Evolutionary conservation across 2,329 filamentous ascomycete species (phyloP), one percentile per base, ranked within the genome.

Genomic region (Paraphoma sp.): DNA sequence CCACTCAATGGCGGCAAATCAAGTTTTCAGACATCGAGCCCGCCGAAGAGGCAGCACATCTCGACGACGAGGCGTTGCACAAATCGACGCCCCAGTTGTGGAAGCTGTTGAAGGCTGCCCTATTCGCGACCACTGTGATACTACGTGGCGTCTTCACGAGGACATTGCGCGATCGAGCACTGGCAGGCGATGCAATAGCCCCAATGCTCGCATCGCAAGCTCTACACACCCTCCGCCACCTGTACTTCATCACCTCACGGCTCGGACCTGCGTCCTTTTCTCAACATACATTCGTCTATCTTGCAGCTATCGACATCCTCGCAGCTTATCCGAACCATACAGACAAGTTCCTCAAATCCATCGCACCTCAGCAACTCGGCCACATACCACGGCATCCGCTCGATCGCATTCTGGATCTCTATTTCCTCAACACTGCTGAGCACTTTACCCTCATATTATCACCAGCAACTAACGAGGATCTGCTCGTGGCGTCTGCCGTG

Each of bases 341-440:
- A 4, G 84, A 89, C 57, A 81, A 84, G 17, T 91, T 96, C 65
- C 78, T 96, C 23, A 80, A 82, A 58, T 83, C 85, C 17, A 89
- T 89, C 48, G 82, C 84, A 54, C 86, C 86, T 6, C 75, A 76
- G 42, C 79, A 84, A 55, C 73, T 83, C 16, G 83, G 84, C 41
- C 76, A 81, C 40, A 86, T 90, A 31, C 85, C 89, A 0, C 77
- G 79, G 6, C 85, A 89, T 61, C 87, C 89, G 5, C 80, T 92
- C 1, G 86, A 92, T 64, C 84, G 90, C 54, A 89, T 85, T 16
- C 80, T 94, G n/a, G 90, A 95, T 71, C 84, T 96, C 14, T 97
- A 92, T 79, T 96, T 96, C 77, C 84, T 97, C 60, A 95, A 96
- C 70, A 86, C 89, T 0, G 89, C 91, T 2, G 93, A 97, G 73